Evolutionary conservation across 768 basidiomycete species (phyloP), one percentile per base, ranked within the genome.

Genomic region (Agaricus blazei): DNA sequence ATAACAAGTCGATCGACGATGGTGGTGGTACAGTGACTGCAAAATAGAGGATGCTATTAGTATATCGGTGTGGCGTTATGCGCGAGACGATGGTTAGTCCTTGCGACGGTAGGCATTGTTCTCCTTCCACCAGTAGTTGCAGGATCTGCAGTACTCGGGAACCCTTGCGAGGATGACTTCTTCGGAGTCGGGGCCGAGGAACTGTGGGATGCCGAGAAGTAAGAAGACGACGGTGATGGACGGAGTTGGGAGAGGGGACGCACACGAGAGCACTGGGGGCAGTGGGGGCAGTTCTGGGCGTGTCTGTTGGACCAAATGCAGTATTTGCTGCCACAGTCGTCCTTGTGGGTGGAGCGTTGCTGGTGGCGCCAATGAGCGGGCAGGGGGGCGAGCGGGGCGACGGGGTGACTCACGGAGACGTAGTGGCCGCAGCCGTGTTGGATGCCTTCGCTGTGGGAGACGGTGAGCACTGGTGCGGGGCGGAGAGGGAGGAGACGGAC

Each of bases 391-490:
- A 14, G 28, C 34, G 50, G 57, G 46, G 36, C 54, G 55, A 11
- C 49, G 12, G 29, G 51, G 23, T 26, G 55, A 74, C 82, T 62
- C 54, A 86, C 85, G 62, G 83, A 78, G 49, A 83, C 75, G 69
- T 90, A 91, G 76, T 91, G 90, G 58, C 88, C 88, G 67, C 89
- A 91, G 65, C 85, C 87, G 64, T 83, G 75, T 72, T 83, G 82
- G 58, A 79, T 84, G 60, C 85, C 88, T 77, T 88, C 85, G 63
- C 88, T 90, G 72, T 38, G 55, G 54, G 45, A 61, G 59, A 58
- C 54, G 62, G 64, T 70, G 41, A 59, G 54, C 54, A 48, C 55
- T 19, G 9, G 41, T 12, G 9, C 8, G 28, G 37, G 41, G 23
- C 14, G 23, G 29, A 15, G 12, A 40, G 23, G 31, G 24, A 57